phyloP scores from a whole-genome alignment of 78 protist species.

The Dictyostelium discoideum region DNA sequence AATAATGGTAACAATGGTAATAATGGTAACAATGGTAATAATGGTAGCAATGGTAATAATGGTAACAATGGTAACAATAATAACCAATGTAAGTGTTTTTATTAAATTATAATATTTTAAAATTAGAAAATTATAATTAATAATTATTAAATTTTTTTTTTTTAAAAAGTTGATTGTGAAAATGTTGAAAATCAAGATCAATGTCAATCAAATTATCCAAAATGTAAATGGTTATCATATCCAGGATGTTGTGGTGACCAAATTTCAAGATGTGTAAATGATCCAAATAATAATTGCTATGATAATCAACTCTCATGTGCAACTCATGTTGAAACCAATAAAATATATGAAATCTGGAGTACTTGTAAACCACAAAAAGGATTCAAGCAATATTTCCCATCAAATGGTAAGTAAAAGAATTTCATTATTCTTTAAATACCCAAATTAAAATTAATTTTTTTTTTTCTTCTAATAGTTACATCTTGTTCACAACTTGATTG shows the following conservation, averaged over 20 bases:
- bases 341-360: conserved; percentile 36
- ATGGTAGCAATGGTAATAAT: no score
- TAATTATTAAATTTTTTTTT: neutral
- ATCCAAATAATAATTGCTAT: conserved; percentile 8
- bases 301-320: neutral
- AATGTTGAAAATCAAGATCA: neutral
- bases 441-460: neutral
- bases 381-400: neutral
- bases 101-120: neutral
- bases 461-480: neutral
- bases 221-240: conserved; percentile 44
- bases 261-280: neutral
- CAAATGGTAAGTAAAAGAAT: neutral
- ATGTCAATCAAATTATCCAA: neutral
- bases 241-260: conserved; percentile 25
- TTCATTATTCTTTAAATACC: neutral
- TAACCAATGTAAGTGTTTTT: neutral
- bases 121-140: neutral
- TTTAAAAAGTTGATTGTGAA: conserved; percentile 22
- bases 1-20: no score
- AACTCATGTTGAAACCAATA: neutral
- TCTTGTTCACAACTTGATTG: conserved; percentile 26
- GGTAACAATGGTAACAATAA: neutral
- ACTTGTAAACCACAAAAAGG: conserved; percentile 18
- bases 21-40: neutral